Base-by-base conservation (phyloP, 305 asterid genomes). In the Nicotiana rustica region DNA sequence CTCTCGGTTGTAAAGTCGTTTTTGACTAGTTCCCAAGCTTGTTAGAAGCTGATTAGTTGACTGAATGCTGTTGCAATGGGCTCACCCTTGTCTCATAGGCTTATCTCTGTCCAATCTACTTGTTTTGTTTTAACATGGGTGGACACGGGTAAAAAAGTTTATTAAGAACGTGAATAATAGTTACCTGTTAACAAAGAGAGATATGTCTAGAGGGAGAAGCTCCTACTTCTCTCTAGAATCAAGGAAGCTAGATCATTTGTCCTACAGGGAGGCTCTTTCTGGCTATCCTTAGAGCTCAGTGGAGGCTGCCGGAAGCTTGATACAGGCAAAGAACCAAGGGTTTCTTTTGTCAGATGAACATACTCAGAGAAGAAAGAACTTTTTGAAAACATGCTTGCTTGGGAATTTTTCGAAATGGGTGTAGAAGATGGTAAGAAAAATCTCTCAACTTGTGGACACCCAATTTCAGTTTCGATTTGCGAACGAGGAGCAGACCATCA, bases 331-430 rank as follows among this genome's bases (percentile, higher is more conserved):
- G 15, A 49, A 49, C 4, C 57, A 9, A 10, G 57, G 13, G 12
- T 49, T 3, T 49, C 15, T 49, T 10, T 12, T 49, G 47, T 49
- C 57, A 49, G 57, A 49, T 49, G 57, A 49, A 13, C 57, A 13
- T 13, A 12, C 57, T 12, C 57, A 3, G 17, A 52, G 57, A 52
- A 52, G 57, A 13, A 52, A 52, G 57, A 13, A 10, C 57, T 12
- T 81, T 59, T 52, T 25, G 78, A 41, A 36, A 77, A 70, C 64
- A 47, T 71, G 68, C 84, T 82, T 83, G 18, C 73, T 82, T 82
- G 77, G 73, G 67, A 86, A 36, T 81, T 68, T 76, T 47, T 85
- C 75, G 49, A 67, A 21, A 77, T 65, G 87, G 78, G 17, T 52
- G 57, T 52, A 52, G 57, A 52, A 52, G 57, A 52, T 52, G 57